These are phyloP conservation scores for Naumovozyma castellii DNA, from an alignment of 805 yeast species.

Conservation along the genomic window DNA sequence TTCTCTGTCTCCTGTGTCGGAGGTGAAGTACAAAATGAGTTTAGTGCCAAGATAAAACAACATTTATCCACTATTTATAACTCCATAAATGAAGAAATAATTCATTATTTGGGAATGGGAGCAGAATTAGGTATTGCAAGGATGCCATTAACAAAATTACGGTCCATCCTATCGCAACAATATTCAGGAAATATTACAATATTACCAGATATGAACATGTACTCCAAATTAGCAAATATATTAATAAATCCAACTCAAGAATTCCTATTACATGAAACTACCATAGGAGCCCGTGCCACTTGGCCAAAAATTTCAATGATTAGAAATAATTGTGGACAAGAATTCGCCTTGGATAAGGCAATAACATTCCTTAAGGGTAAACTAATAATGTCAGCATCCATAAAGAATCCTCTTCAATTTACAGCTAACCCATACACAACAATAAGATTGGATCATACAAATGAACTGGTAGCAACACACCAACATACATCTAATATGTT, in stretches of 20 bases:
- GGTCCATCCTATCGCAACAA: constrained; percentile 71
- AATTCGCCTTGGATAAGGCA: constrained; percentile 74
- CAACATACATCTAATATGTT: constrained; percentile 5
- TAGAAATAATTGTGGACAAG: constrained; percentile 82
- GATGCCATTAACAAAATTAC: constrained; percentile 60
- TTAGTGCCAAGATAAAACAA: constrained; percentile 45
- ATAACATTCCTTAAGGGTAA: constrained; percentile 59
- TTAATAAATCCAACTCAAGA: constrained; percentile 76
- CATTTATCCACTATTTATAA: constrained; percentile 46
- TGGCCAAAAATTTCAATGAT: constrained; percentile 89
- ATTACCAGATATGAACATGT: constrained; percentile 58
- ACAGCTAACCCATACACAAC: constrained; percentile 13
- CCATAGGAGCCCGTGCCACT: constrained; percentile 82
- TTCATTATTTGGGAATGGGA: constrained; percentile 65
- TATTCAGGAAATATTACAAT: constrained; percentile 93
- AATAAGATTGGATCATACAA: constrained; percentile 4
- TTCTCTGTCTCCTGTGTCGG: constrained; percentile 59
- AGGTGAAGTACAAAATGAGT: constrained; percentile 55
- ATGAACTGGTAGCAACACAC: background rate
- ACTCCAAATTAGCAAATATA: constrained; percentile 49
- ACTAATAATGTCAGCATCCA: constrained; percentile 35
- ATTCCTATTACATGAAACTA: constrained; percentile 51
- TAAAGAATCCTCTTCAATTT: constrained; percentile 26
- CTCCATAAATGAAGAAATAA: constrained; percentile 56
- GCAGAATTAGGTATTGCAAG: constrained; percentile 71